Conservation (phyloP, 225 moss, liverwort and hornwort species). For the Polytrichum formosum region DNA sequence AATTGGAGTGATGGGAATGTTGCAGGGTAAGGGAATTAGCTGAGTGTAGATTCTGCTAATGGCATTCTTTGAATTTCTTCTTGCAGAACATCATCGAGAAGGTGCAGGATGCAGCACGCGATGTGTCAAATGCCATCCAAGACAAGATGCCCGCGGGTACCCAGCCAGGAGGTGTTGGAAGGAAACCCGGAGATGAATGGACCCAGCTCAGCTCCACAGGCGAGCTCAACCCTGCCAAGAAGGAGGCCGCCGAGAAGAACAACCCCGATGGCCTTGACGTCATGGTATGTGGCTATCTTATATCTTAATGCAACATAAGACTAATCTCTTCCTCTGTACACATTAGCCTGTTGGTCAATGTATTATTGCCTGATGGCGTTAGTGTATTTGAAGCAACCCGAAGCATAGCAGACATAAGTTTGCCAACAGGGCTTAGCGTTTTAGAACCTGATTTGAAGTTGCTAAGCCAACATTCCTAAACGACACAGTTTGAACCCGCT, state of each 20-base stretch:
- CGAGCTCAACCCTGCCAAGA: constrained; percentile 36
- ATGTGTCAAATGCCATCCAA: constrained; percentile 20
- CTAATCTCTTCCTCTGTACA: no score
- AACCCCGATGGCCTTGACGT: constrained; percentile 35
- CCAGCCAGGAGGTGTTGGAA: constrained; percentile 38
- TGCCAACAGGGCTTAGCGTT: no score
- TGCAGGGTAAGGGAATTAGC: no score
- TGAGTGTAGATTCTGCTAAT: no score
- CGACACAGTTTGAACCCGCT: no score
- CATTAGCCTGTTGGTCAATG: no score
- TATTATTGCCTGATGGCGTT: no score
- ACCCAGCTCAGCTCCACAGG: constrained; percentile 51
- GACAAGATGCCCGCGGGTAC: constrained; percentile 42
- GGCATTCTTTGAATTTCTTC: not conserved
- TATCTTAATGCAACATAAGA: no score
- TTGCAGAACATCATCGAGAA: constrained; percentile 40
- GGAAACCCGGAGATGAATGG: constrained; percentile 51
- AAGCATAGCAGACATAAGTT: no score
- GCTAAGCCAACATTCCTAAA: no score
- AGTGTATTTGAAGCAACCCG: no score
- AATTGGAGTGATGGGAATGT: not conserved
- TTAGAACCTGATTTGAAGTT: no score
- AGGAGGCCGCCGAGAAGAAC: constrained; percentile 23
- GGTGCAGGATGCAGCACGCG: constrained; percentile 14
- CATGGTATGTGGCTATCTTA: constrained; percentile 17